A percentile compares a stretch with the other conserved stretches of the same genome.
phyloP scores from a whole-genome alignment of 2,329 filamentous ascomycete species.

The Aspergillus fructus region DNA sequence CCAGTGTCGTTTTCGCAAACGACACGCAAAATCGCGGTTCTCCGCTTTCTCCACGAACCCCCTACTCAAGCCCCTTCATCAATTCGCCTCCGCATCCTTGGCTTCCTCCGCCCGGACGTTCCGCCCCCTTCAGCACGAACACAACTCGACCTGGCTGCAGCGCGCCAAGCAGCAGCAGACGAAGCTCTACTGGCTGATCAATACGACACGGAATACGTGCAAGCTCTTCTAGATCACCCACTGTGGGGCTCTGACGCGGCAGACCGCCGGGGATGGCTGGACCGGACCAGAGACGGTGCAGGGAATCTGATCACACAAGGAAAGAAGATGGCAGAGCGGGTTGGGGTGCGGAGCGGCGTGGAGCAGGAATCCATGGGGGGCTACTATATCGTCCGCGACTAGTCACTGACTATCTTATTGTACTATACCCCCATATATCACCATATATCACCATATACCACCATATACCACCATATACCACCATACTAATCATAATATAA shows the following conservation, averaged over 20 bases:
- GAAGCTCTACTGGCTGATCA: constrained; percentile 38
- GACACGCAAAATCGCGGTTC: constrained; percentile 49
- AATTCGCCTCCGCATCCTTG: constrained; percentile 61
- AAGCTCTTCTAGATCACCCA: constrained; percentile 37
- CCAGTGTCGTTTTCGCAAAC: constrained; percentile 49
- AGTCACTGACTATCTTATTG: not conserved
- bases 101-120: constrained; percentile 51
- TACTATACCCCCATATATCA: not conserved
- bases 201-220: constrained; percentile 39
- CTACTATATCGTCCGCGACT: constrained; percentile 37
- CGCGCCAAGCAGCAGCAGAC: constrained; percentile 36
- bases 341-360: constrained; percentile 55
- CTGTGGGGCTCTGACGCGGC: constrained; percentile 38
- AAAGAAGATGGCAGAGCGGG: constrained; percentile 56
- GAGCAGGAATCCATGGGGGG: constrained; percentile 45
- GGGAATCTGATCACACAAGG: constrained; percentile 50
- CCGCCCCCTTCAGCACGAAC: constrained; percentile 3
- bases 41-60: constrained; percentile 31
- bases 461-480: not conserved
- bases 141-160: constrained; percentile 29
- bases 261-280: constrained; percentile 26
- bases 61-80: not conserved
- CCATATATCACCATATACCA: not conserved
- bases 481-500: not conserved
- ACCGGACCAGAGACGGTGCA: constrained; percentile 48